A percentile compares a stretch with the other conserved stretches of the same genome.
Conservation (phyloP, 495 filamentous ascomycete genomes). For the Trichoderma erinaceum region DNA sequence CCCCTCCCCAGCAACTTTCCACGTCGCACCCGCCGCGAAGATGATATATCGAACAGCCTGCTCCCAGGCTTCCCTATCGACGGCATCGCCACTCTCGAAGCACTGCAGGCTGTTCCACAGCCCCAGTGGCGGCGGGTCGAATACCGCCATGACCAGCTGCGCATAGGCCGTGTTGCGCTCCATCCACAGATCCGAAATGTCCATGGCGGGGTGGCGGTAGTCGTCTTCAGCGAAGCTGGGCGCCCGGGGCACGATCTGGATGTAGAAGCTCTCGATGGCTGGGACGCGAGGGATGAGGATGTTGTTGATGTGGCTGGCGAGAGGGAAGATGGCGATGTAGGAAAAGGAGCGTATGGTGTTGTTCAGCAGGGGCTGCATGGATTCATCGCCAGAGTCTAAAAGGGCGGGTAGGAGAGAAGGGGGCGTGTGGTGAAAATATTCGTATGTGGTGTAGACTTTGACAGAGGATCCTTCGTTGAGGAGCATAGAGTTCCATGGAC, state of each 20-base stretch:
- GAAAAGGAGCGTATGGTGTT: conserved; percentile 34
- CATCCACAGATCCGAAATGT: conserved; percentile 39
- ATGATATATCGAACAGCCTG: conserved; percentile 36
- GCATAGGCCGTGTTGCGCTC: conserved; percentile 40
- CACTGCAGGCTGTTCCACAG: conserved; percentile 30
- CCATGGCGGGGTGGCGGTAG: conserved; percentile 23
- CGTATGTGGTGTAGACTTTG: conserved; percentile 32
- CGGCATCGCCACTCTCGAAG: conserved; percentile 41
- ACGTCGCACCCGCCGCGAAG: conserved; percentile 24
- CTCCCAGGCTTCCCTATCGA: conserved; percentile 39
- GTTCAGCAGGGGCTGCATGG: conserved; percentile 30
- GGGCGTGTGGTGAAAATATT: conserved; percentile 33
- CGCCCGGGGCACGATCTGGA: conserved; percentile 39
- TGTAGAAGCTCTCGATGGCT: conserved; percentile 34
- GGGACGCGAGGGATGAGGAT: conserved; percentile 31
- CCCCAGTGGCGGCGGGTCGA: conserved; percentile 16
- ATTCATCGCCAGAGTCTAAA: conserved; percentile 29
- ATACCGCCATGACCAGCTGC: conserved; percentile 33
- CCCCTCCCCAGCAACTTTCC: conserved; percentile 22
- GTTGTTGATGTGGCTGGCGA: conserved; percentile 31
- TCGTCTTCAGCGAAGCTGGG: conserved; percentile 35
- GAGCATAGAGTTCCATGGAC: conserved; percentile 36
- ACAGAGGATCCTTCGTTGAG: conserved; percentile 40
- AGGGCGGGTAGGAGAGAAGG: conserved; percentile 36
- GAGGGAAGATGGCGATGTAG: conserved; percentile 45